Conservation (phyloP, 1,284 basidiomycete genomes). For the Golubevia sp. region DNA sequence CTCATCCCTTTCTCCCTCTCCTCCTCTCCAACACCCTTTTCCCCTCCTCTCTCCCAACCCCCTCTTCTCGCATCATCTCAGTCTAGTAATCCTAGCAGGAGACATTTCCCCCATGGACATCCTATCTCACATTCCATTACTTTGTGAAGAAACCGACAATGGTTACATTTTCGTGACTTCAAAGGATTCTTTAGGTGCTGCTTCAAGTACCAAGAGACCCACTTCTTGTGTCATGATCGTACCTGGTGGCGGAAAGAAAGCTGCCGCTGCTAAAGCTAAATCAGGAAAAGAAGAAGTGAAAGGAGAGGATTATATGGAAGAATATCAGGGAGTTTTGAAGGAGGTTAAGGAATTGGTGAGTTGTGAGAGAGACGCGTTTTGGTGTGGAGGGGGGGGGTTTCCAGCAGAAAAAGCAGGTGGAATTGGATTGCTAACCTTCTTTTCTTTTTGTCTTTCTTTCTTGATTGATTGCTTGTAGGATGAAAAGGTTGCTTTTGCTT, state of each 20-base stretch:
- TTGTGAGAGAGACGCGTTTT: constrained; percentile 73
- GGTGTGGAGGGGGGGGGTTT: constrained; percentile 66
- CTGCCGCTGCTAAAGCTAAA: constrained; percentile 70
- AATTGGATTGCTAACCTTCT: constrained; percentile 37
- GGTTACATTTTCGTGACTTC: constrained; percentile 75
- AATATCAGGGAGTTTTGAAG: constrained; percentile 80
- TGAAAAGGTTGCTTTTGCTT: neutral
- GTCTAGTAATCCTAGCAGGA: constrained; percentile 87
- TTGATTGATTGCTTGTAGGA: neutral
- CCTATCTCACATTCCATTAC: constrained; percentile 90
- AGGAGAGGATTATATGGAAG: constrained; percentile 78
- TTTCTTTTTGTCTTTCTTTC: neutral
- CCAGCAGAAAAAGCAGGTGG: constrained; percentile 65
- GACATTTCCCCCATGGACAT: constrained; percentile 99
- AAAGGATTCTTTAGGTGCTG: constrained; percentile 80
- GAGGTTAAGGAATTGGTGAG: constrained; percentile 78
- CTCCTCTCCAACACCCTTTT: neutral
- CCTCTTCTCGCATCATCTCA: constrained; percentile 57
- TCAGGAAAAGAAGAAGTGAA: constrained; percentile 70
- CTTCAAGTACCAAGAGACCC: constrained; percentile 94
- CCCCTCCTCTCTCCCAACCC: no score
- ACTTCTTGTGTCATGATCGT: constrained; percentile 94
- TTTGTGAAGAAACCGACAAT: constrained; percentile 91
- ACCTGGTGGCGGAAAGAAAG: constrained; percentile 67
- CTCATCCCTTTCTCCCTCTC: no score